These are phyloP conservation scores for Sporothrix brunneoviolacea DNA, from an alignment of 2,329 filamentous ascomycete species.

Conservation along the genomic window DNA sequence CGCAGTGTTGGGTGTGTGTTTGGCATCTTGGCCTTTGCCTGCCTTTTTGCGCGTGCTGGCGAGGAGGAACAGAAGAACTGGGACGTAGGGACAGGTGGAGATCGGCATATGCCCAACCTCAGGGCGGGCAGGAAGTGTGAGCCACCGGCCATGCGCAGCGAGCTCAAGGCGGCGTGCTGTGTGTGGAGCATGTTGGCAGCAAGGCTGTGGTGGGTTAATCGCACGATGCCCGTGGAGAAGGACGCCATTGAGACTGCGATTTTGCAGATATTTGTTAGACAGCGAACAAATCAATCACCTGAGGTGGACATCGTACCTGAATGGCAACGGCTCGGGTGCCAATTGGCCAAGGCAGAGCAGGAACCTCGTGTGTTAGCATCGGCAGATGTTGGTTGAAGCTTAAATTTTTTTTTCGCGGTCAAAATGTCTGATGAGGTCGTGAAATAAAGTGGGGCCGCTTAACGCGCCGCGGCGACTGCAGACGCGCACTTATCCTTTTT, in stretches of 20 bases:
- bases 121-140: background rate
- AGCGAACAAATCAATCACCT: background rate
- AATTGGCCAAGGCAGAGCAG: background rate
- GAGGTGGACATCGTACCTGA: too few relatives aligned
- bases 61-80: background rate
- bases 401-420: background rate
- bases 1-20: background rate
- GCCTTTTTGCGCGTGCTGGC: background rate
- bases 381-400: too few relatives aligned
- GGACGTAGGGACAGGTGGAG: background rate
- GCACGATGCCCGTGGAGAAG: conserved; percentile 14
- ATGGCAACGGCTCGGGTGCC: background rate
- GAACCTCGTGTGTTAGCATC: too few relatives aligned
- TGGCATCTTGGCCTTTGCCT: background rate
- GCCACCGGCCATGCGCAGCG: background rate
- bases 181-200: background rate
- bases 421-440: background rate
- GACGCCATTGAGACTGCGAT: conserved; percentile 13
- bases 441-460: conserved; percentile 10
- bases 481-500: background rate
- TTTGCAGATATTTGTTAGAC: background rate
- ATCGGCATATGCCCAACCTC: background rate
- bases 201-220: background rate
- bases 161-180: background rate
- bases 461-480: background rate